These are phyloP conservation scores for Apophysomyces ossiformis DNA, from an alignment of 371 early-diverging fungal species.

Conservation along the genomic window DNA sequence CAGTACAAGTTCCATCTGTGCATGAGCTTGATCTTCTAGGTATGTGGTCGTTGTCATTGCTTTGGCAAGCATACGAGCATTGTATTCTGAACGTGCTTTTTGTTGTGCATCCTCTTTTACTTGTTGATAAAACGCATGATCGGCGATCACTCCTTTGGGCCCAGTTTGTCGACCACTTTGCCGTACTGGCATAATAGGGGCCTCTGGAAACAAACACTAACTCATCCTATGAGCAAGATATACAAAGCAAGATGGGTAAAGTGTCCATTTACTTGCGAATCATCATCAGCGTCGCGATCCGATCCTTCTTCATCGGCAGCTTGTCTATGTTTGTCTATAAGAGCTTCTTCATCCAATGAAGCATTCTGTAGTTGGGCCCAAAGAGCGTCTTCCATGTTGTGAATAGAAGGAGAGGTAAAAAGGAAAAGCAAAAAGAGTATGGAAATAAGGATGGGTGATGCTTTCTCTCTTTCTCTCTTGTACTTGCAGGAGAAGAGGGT, in stretches of 20 bases:
- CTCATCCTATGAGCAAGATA: background rate
- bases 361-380: constrained; percentile 37
- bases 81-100: constrained; percentile 32
- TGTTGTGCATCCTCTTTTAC: constrained; percentile 26
- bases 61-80: constrained; percentile 45
- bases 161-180: constrained; percentile 56
- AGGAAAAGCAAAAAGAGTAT: background rate
- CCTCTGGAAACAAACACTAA: background rate
- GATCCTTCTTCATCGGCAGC: constrained; percentile 26
- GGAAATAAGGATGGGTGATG: background rate
- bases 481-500: background rate
- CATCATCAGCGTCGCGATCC: constrained; percentile 17
- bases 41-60: constrained; percentile 54
- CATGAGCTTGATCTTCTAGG: constrained; percentile 35
- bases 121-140: constrained; percentile 50
- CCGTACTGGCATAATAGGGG: background rate
- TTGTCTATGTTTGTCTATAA: constrained; percentile 21
- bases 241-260: no score
- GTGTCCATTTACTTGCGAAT: no score
- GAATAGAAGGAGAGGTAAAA: no score
- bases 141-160: constrained; percentile 63
- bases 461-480: background rate
- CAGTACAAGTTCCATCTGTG: constrained; percentile 31
- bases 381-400: constrained; percentile 43
- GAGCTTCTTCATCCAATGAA: constrained; percentile 24